Base-by-base conservation (phyloP, 495 filamentous ascomycete genomes). In the Durotheca rogersii region DNA sequence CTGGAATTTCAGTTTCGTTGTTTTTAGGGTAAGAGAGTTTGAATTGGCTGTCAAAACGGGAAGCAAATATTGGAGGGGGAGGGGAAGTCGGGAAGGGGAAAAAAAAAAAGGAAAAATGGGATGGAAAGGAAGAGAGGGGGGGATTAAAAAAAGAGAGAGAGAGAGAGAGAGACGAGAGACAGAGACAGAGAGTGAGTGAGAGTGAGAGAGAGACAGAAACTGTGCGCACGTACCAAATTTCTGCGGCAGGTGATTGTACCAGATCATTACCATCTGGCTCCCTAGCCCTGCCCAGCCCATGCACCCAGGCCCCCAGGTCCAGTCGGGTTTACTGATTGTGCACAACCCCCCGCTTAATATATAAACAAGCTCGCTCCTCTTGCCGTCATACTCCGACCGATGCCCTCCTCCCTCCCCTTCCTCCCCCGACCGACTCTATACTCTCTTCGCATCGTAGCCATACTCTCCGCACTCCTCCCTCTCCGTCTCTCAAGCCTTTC, bases 281-380 rank as follows among this genome's bases (percentile, higher is more conserved):
- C 32, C 32, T n/a, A 23, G 9, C 23, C 23, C 23, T 27, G 23
- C 23, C 23, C 23, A 4, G 23, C 23, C 23, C 9, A n/a, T n/a
- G n/a, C n/a, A n/a, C n/a, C n/a, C n/a, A n/a, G n/a, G n/a, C n/a
- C n/a, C n/a, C n/a, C 23, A 27, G 23, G 9, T 27, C 23, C 23
- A 27, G 23, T 27, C 23, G 23, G n/a, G 9, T 65, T 58, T 66
- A 66, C 62, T 66, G 62, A 66, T 66, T 66, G 62, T 59, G 58
- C 62, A 58, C 51, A 50, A 60, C 53, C 70, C 72, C 72, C 69
- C 65, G 60, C 66, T 52, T 66, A 61, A 47, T 73, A 75, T 75
- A 75, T 73, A 72, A 75, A 70, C 66, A 69, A 61, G 51, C 57
- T 64, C 65, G 60, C 70, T 45, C 64, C 62, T 62, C 69, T 70